Base-by-base conservation (phyloP, 768 basidiomycete genomes). In the Lentinula guzmanii region DNA sequence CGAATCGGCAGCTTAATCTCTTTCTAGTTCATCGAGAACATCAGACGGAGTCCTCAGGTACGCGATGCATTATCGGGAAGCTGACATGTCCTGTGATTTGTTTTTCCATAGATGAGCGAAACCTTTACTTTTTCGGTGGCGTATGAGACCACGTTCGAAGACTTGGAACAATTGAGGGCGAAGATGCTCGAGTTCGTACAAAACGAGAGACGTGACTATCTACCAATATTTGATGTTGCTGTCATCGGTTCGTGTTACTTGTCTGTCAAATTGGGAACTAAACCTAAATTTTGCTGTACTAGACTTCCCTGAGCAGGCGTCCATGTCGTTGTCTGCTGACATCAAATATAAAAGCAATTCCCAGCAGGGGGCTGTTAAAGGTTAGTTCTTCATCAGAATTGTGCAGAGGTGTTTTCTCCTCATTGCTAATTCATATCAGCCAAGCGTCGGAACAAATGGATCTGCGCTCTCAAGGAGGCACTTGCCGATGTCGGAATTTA, bases 271-370 rank as follows among this genome's bases (percentile, higher is more conserved):
- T 42, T 37, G n/a, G 34, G 51, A 37, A 59, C 34, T 51, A 63
- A 24, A 60, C 58, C 13, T 16, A 51, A 41, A 63, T 54, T 13
- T 39, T 39, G 21, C 64, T 52, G 15, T 39, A 51, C 41, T 67
- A 84, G 92, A 93, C 70, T 87, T 93, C 67, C 88, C 91, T 21
- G 89, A 82, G 5, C 93, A 95, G 70, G 80, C 80, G 61, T 92
- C 87, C 72, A 83, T 95, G 81, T 81, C 82, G 0, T 78, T 93
- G 21, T 82, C 82, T 61, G 89, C 88, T 45, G 86, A 90, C 69
- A 95, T 95, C 76, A 91, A 87, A 74, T 95, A 92, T 78, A 93
- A 92, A 77, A 86, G 86, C 65, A 95, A 94, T 69, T 86, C 84
- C 75, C 93, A 95, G 70, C 87, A 90, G 66, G 86, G 84, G 18